Evolutionary conservation across 1,284 basidiomycete species (phyloP), one percentile per base, ranked within the genome.

Genomic region (Moesziomyces sp.): DNA sequence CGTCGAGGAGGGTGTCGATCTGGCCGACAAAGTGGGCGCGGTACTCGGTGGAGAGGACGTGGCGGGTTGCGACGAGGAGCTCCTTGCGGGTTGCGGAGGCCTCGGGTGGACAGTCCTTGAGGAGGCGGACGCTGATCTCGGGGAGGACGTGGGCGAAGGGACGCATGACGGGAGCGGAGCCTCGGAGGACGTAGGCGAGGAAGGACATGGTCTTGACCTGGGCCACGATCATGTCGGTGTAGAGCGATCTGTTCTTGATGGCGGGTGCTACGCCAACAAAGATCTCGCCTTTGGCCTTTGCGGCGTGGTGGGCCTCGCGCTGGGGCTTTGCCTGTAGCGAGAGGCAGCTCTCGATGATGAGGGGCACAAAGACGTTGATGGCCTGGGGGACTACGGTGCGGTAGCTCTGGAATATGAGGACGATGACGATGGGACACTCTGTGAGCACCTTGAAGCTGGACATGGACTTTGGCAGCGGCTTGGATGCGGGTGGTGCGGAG

Each of bases 21-120:
- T 93, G 90, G 1, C 90, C 88, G 30, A 97, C 87, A 72, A 98
- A 90, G 18, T 91, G 91, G 42, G 90, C 89, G 50, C 94, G 89
- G 79, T 94, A 91, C 30, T 91, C 89, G 28, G 91, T 92, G 10
- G 89, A 90, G 67, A 96, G 89, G 38, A 99, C 89, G 85, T 99
- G 96, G 21, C 97, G 90, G 49, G 96, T 91, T 3, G 96, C 94
- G 13, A 96, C 91, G 84, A 97, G 90, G 44, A 99, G 87, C 84
- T 99, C 97, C 92, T 95, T 82, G 23, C 76, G 67, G 28, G 58
- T 89, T 18, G 89, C 87, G n/a, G 93, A 91, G 8, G 91, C 91
- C 80, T 92, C 93, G 0, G 92, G 88, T 21, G 97, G 96, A 78
- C 94, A 95, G 84, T 99, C 96, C 82, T 97, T 92, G 54, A 99